Evolutionary conservation across 495 filamentous ascomycete species (phyloP), one percentile per base, ranked within the genome.

Genomic region (Opeltia flavorubescens): DNA sequence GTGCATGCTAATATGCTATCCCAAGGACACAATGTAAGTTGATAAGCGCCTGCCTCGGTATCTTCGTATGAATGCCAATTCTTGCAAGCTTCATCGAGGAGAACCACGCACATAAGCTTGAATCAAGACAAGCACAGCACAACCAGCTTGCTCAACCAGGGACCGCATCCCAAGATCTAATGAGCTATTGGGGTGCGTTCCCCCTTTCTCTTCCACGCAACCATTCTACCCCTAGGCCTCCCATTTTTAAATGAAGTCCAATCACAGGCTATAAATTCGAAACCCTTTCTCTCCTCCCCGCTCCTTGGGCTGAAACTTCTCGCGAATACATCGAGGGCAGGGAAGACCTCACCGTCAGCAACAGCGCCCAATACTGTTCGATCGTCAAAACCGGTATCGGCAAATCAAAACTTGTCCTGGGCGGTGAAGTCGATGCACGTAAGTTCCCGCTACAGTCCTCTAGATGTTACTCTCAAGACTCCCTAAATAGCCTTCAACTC

Each of bases 351-450:
- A 48, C 80, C 2, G 88, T 95, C 28, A 86, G 77, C 55, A 96
- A 96, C 57, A 73, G 86, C 51, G 81, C 83, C 6, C 91, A 95
- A 53, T 95, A 94, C 64, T 98, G 91, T 62, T 94, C 87, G 1
- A 77, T 98, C 12, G 88, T 93, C 13, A 78, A 78, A 18, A 95
- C 88, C 0, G 84, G 84, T 4, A 80, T 95, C 46, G 89, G 86
- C 0, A 77, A 75, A 43, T 66, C 72, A 0, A 69, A 68, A 12
- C 55, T 96, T 49, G 66, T 94, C 28, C 66, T 98, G 2, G 91
- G 87, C n/a, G 91, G 91, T 6, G 91, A 99, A 62, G 89, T 99
- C 8, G 91, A 99, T 65, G 86, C 84, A 1, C 71, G 84, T 83
- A 74, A 48, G 75, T 65, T 25, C 38, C 38, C 12, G 4, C 0